These are phyloP conservation scores for Penicillium brasilianum DNA, from an alignment of 2,329 filamentous ascomycete species.

Conservation along the genomic window DNA sequence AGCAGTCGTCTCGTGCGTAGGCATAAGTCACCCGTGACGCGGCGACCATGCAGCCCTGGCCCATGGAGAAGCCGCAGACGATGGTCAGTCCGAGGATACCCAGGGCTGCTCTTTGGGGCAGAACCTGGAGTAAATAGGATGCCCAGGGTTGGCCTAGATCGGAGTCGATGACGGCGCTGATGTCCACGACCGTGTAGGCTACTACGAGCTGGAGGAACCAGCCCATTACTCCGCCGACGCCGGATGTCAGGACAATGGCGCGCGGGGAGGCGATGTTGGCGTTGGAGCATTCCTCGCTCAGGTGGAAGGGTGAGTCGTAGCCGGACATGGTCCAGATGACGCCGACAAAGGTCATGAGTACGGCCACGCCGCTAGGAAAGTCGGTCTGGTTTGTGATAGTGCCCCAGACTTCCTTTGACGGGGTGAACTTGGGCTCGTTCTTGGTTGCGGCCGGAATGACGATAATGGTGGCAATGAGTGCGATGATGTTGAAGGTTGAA, in stretches of 20 bases:
- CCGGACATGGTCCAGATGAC: conserved; percentile 73
- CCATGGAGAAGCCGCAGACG: conserved; percentile 72
- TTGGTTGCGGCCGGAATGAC: conserved; percentile 68
- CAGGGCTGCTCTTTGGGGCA: conserved; percentile 64
- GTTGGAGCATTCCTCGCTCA: conserved; percentile 77
- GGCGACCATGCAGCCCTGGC: conserved; percentile 73
- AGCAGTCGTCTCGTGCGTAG: conserved; percentile 73
- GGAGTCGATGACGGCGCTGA: conserved; percentile 62
- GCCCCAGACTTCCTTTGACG: conserved; percentile 67
- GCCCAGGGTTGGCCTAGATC: conserved; percentile 73
- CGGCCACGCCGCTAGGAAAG: conserved; percentile 69
- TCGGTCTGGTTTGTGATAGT: conserved; percentile 69
- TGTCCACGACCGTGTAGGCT: conserved; percentile 72
- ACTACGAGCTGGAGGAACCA: conserved; percentile 77
- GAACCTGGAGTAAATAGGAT: conserved; percentile 69
- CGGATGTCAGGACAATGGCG: conserved; percentile 73
- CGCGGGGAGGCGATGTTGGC: conserved; percentile 72
- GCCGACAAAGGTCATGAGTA: conserved; percentile 73
- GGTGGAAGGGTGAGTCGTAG: conserved; percentile 72
- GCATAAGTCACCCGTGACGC: conserved; percentile 72
- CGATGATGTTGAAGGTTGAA: conserved; percentile 72
- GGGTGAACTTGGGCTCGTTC: conserved; percentile 62
- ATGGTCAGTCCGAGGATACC: conserved; percentile 70
- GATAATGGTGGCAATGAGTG: conserved; percentile 69
- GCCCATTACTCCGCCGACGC: conserved; percentile 68